These are phyloP conservation scores for Crucihimalaya himalaica DNA, from an alignment of 345 rosid genomes.

Conservation along the genomic window DNA sequence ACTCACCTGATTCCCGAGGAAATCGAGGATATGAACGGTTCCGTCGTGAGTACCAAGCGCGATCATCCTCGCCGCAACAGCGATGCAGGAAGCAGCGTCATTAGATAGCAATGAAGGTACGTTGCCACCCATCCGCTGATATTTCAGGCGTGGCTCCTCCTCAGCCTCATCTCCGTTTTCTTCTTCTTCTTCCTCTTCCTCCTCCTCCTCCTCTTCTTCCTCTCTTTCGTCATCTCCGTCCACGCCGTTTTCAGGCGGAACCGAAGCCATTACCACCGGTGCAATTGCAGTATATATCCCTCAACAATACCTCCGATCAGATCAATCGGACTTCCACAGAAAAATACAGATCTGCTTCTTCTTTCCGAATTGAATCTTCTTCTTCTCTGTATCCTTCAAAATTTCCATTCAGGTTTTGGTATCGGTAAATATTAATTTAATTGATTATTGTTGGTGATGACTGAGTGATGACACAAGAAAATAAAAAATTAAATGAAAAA, in stretches of 20 bases:
- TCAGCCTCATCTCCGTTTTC: constrained; percentile 70
- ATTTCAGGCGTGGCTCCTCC: constrained; percentile 94
- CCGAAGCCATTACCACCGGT: constrained; percentile 60
- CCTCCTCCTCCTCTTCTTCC: constrained; percentile 55
- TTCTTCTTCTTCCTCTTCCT: constrained; percentile 67
- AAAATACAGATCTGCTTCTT: constrained; percentile 26
- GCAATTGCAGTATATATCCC: not conserved
- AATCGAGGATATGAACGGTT: constrained; percentile 89
- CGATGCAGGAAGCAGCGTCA: constrained; percentile 92
- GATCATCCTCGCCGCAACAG: constrained; percentile 96
- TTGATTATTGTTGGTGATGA: constrained; percentile 9
- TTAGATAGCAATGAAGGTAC: constrained; percentile 77
- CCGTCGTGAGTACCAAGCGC: constrained; percentile 95
- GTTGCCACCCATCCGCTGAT: constrained; percentile 97
- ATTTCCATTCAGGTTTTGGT: constrained; percentile 18
- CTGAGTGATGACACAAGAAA: constrained; percentile 13
- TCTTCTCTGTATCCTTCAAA: constrained; percentile 8
- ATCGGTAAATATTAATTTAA: constrained; percentile 7
- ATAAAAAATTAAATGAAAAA: not conserved
- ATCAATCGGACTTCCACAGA: not conserved
- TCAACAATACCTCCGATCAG: constrained; percentile 20
- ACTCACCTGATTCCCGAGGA: constrained; percentile 87
- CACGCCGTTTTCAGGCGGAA: constrained; percentile 90
- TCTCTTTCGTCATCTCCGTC: constrained; percentile 84
- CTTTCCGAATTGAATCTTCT: not conserved